Evolutionary conservation across 768 basidiomycete species (phyloP).

Genomic region (Leucocoprinus leucothites): DNA sequence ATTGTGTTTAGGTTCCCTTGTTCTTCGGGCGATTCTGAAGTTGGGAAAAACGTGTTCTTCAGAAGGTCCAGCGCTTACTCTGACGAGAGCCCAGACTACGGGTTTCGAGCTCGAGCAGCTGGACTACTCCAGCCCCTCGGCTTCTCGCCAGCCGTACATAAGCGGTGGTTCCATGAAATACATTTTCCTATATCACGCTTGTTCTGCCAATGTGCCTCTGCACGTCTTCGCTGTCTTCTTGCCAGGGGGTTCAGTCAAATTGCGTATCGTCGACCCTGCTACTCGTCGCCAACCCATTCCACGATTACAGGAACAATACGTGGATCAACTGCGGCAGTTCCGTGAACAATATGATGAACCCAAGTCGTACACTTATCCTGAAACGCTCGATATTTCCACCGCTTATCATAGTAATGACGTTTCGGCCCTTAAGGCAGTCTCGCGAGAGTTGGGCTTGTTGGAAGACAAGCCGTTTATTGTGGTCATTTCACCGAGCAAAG

Average conservation of each 20-base stretch:
- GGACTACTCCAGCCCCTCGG: constrained; percentile 54
- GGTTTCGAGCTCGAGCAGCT: constrained; percentile 86
- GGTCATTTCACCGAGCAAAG: constrained; percentile 83
- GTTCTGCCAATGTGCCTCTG: constrained; percentile 64
- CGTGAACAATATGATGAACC: constrained; percentile 35
- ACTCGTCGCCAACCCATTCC: constrained; percentile 80
- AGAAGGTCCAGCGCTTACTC: constrained; percentile 61
- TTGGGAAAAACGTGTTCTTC: constrained; percentile 82
- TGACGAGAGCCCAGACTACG: constrained; percentile 77
- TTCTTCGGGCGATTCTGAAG: constrained; percentile 75
- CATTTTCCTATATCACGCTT: constrained; percentile 86
- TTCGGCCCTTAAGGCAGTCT: constrained; percentile 82
- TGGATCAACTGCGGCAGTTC: constrained; percentile 54
- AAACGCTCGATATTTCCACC: constrained; percentile 55
- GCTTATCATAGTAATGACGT: constrained; percentile 77
- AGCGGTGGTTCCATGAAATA: constrained; percentile 71
- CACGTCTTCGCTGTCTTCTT: constrained; percentile 90
- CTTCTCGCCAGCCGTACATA: constrained; percentile 69
- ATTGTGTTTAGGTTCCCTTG: constrained; percentile 75
- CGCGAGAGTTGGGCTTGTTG: constrained; percentile 76
- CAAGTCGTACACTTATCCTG: constrained; percentile 61
- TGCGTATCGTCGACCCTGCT: constrained; percentile 90
- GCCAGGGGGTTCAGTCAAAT: constrained; percentile 62
- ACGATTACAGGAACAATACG: constrained; percentile 73
- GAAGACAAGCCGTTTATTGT: constrained; percentile 74